Evolutionary conservation across 108 stramenopile genomes (phyloP).

Genomic region (Fragilaria crotonensis): DNA sequence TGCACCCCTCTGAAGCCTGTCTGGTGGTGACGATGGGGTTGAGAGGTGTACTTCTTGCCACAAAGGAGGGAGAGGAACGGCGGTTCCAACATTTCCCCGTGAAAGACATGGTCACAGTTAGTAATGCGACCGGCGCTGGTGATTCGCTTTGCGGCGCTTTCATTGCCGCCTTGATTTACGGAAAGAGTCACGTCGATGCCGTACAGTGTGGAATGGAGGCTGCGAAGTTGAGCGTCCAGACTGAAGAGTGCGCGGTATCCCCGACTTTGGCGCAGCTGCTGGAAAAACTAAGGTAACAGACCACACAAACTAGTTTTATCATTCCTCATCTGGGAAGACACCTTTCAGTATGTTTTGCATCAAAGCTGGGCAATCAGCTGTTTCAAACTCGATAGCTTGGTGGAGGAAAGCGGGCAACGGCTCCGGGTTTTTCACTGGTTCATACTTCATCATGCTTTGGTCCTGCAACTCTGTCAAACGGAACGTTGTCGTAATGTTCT

Average conservation of each 20-base stretch:
- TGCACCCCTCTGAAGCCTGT: slow-evolving; percentile 29
- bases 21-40: slow-evolving; percentile 42
- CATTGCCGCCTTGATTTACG: slow-evolving; percentile 44
- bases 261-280: no score
- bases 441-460: background rate
- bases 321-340: slow-evolving; percentile 4
- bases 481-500: background rate
- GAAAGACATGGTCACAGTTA: slow-evolving; percentile 10
- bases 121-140: slow-evolving; percentile 56
- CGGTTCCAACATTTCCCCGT: slow-evolving; percentile 27
- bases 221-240: slow-evolving; percentile 37
- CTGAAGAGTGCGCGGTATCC: slow-evolving; percentile 36
- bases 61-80: slow-evolving; percentile 10
- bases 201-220: slow-evolving; percentile 45
- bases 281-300: no score
- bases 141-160: slow-evolving; percentile 60
- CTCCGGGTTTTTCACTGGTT: background rate
- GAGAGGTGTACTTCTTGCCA: slow-evolving; percentile 39
- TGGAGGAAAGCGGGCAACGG: background rate
- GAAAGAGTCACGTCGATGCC: slow-evolving; percentile 21
- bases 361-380: slow-evolving; percentile 1
- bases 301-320: no score
- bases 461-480: background rate
- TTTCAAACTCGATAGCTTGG: slow-evolving; percentile 6
- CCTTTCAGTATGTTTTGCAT: slow-evolving; percentile 2